Evolutionary conservation across 345 rosid species (phyloP).

Genomic region (Sisymbrium altissimum): DNA sequence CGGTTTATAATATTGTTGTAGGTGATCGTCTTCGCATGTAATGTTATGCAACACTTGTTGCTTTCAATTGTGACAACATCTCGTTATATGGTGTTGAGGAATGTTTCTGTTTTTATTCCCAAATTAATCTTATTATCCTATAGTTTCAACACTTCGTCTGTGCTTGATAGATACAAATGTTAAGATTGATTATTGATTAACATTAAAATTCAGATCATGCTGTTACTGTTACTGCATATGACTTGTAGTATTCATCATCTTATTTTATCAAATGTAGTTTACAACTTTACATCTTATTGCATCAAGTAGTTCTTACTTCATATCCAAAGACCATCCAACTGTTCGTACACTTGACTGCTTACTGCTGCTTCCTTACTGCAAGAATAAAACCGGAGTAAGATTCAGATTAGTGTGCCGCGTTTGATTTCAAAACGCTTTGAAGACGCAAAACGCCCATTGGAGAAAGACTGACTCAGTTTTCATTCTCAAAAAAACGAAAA

Average conservation of each 20-base stretch:
- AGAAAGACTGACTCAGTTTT: background rate
- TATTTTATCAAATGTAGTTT: too few relatives aligned
- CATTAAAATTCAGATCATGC: background rate
- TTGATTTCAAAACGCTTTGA: too few relatives aligned
- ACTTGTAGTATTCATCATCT: background rate
- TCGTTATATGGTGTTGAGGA: background rate
- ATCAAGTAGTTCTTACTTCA: background rate
- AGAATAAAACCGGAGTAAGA: background rate
- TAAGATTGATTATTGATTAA: background rate
- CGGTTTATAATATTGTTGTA: background rate
- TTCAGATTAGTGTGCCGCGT: background rate
- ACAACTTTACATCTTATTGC: too few relatives aligned
- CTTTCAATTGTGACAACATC: too few relatives aligned
- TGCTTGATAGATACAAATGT: too few relatives aligned
- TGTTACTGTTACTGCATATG: background rate
- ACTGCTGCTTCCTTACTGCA: conserved; percentile 22
- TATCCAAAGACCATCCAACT: background rate
- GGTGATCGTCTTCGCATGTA: background rate
- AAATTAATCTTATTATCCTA: too few relatives aligned
- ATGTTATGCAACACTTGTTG: background rate
- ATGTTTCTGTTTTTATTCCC: too few relatives aligned
- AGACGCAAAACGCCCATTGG: background rate
- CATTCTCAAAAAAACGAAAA: background rate
- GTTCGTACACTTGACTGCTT: background rate
- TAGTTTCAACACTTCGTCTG: too few relatives aligned